These are phyloP conservation scores for Draba incana DNA, from an alignment of 345 rosid species.

Conservation along the genomic window DNA sequence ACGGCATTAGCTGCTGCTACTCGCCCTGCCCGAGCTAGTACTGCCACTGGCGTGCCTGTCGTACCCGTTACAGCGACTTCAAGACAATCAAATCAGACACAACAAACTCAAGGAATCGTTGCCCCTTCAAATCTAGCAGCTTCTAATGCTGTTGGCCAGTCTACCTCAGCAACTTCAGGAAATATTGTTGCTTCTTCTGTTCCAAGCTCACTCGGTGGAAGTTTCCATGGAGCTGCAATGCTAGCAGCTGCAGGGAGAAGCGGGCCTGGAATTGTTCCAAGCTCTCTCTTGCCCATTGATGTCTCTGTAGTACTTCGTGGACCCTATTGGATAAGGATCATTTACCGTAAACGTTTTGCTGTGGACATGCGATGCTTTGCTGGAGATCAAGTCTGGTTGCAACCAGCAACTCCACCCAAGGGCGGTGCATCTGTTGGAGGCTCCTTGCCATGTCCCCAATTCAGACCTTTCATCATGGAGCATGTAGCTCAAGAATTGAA, in stretches of 20 bases:
- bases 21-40: constrained; percentile 95
- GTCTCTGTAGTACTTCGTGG: constrained; percentile 99
- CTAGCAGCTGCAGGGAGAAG: constrained; percentile 83
- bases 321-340: constrained; percentile 95
- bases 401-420: constrained; percentile 98
- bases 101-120: constrained; percentile 63
- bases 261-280: constrained; percentile 98
- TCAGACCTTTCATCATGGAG: constrained; percentile 99
- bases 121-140: constrained; percentile 46
- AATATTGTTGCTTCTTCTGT: constrained; percentile 52
- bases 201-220: constrained; percentile 61
- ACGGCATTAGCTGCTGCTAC: constrained; percentile 97
- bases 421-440: constrained; percentile 94
- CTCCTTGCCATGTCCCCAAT: constrained; percentile 97
- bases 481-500: constrained; percentile 98
- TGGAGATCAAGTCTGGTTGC: constrained; percentile 99
- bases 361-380: constrained; percentile 99
- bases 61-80: constrained; percentile 54
- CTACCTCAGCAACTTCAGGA: constrained; percentile 50
- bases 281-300: constrained; percentile 95
- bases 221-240: constrained; percentile 77
- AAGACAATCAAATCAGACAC: constrained; percentile 64
- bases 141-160: constrained; percentile 55
- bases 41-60: constrained; percentile 66
- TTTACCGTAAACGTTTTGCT: constrained; percentile 93